These are phyloP conservation scores for Fusarium avenaceum DNA, from an alignment of 2,329 filamentous ascomycete species.

Conservation along the genomic window DNA sequence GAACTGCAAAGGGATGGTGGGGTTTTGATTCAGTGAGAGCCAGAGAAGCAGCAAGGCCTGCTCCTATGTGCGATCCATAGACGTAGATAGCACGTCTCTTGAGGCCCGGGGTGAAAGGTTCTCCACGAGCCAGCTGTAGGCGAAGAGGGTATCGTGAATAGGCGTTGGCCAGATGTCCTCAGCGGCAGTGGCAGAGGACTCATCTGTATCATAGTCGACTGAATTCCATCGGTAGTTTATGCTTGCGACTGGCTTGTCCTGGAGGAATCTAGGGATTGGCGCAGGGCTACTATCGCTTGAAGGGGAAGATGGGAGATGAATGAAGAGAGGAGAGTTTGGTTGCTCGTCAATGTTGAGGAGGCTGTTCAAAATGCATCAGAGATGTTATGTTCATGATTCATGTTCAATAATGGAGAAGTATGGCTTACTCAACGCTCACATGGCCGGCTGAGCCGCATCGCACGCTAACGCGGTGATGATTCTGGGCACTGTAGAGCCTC, in stretches of 20 bases:
- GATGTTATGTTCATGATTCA: background rate
- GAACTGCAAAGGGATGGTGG: slow-evolving; percentile 61
- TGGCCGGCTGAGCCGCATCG: slow-evolving; percentile 64
- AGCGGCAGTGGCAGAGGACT: slow-evolving; percentile 48
- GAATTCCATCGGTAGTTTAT: slow-evolving; percentile 72
- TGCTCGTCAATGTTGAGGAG: slow-evolving; percentile 62
- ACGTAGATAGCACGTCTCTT: slow-evolving; percentile 59
- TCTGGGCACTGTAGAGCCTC: slow-evolving; percentile 44
- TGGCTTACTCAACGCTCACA: slow-evolving; percentile 65
- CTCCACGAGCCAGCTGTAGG: slow-evolving; percentile 66
- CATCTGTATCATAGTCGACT: slow-evolving; percentile 28
- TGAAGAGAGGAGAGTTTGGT: slow-evolving; percentile 60
- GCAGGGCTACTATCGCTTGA: slow-evolving; percentile 45
- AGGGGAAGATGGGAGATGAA: slow-evolving; percentile 68
- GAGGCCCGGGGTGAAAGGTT: slow-evolving; percentile 57
- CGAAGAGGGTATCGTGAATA: slow-evolving; percentile 68
- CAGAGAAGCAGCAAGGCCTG: slow-evolving; percentile 68
- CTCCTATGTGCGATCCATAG: slow-evolving; percentile 71
- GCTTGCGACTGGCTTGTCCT: slow-evolving; percentile 62
- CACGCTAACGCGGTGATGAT: slow-evolving; percentile 59
- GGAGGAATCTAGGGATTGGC: slow-evolving; percentile 59
- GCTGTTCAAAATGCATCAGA: slow-evolving; percentile 52
- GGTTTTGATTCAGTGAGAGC: slow-evolving; percentile 68
- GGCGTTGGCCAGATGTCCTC: slow-evolving; percentile 65
- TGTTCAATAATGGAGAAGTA: background rate